Conservation (phyloP, 805 yeast species). For the Candida manassasensis region DNA sequence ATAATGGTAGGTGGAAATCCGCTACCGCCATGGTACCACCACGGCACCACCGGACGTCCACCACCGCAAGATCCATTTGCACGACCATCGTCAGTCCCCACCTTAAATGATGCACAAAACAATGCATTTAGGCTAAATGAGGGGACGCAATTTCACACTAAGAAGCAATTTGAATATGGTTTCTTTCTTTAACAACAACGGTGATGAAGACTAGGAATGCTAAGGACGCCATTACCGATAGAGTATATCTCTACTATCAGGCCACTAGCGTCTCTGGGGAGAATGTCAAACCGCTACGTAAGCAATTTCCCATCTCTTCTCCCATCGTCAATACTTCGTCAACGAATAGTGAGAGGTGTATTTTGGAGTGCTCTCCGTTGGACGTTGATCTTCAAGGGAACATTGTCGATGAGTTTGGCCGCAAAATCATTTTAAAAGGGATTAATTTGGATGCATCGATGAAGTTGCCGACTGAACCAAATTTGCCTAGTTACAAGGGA, state of each 20-base stretch:
- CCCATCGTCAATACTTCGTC: slow-evolving; percentile 12
- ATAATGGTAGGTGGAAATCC: too few relatives aligned
- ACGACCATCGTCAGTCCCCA: too few relatives aligned
- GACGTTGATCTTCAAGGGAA: slow-evolving; percentile 41
- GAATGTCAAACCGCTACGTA: slow-evolving; percentile 25
- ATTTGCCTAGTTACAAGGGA: slow-evolving; percentile 38
- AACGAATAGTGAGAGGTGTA: slow-evolving; percentile 5
- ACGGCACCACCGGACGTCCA: too few relatives aligned
- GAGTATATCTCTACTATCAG: slow-evolving; percentile 24
- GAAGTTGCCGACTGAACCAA: slow-evolving; percentile 63
- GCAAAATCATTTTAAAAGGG: slow-evolving; percentile 67
- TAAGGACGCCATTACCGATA: slow-evolving; percentile 27
- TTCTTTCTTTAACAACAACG: too few relatives aligned
- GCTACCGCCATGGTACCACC: too few relatives aligned
- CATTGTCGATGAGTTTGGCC: slow-evolving; percentile 52
- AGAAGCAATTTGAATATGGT: too few relatives aligned
- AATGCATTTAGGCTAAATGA: too few relatives aligned
- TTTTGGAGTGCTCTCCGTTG: slow-evolving; percentile 19
- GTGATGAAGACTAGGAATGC: slow-evolving; percentile 22
- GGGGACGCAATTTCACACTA: too few relatives aligned
- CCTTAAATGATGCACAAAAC: too few relatives aligned
- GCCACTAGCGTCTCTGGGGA: slow-evolving; percentile 18
- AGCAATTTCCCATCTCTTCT: slow-evolving; percentile 15
- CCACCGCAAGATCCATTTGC: too few relatives aligned
- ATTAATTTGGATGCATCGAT: slow-evolving; percentile 74